phyloP scores from a whole-genome alignment of 805 yeast species.

The Zygosaccharomyces siamensis region DNA sequence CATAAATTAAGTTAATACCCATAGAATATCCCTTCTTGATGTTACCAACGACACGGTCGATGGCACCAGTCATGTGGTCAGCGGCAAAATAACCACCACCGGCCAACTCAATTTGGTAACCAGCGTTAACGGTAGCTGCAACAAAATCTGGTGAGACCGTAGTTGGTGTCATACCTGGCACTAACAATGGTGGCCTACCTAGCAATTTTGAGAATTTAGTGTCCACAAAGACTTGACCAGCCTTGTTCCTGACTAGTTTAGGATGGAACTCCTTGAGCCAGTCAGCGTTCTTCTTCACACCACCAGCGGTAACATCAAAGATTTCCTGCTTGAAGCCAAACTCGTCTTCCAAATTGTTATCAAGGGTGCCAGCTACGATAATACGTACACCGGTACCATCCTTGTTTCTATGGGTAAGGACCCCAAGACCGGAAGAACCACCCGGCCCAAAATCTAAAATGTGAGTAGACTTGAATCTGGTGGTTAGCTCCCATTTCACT shows the following conservation, averaged over 20 bases:
- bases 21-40: slow-evolving; percentile 85
- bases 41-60: slow-evolving; percentile 62
- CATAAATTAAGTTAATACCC: slow-evolving; percentile 89
- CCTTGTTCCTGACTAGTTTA: slow-evolving; percentile 66
- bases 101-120: slow-evolving; percentile 95
- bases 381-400: slow-evolving; percentile 98
- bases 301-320: slow-evolving; percentile 60
- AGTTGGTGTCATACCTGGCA: slow-evolving; percentile 99
- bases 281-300: slow-evolving; percentile 78
- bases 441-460: slow-evolving; percentile 98
- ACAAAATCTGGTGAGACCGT: slow-evolving; percentile 94
- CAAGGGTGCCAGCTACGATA: slow-evolving; percentile 89
- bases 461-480: slow-evolving; percentile 77
- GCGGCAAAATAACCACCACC: slow-evolving; percentile 97
- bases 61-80: slow-evolving; percentile 63
- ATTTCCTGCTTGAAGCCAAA: slow-evolving; percentile 94
- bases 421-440: slow-evolving; percentile 95
- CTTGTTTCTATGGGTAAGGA: slow-evolving; percentile 92
- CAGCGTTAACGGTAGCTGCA: slow-evolving; percentile 90
- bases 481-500: slow-evolving; percentile 92
- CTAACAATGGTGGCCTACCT: slow-evolving; percentile 94
- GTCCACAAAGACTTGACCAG: slow-evolving; percentile 77
- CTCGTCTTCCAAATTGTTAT: slow-evolving; percentile 67
- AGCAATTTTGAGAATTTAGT: slow-evolving; percentile 89
- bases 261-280: slow-evolving; percentile 92